These are phyloP conservation scores for Penstemon eatonii DNA, from an alignment of 257 asterid genomes.

Conservation along the genomic window DNA sequence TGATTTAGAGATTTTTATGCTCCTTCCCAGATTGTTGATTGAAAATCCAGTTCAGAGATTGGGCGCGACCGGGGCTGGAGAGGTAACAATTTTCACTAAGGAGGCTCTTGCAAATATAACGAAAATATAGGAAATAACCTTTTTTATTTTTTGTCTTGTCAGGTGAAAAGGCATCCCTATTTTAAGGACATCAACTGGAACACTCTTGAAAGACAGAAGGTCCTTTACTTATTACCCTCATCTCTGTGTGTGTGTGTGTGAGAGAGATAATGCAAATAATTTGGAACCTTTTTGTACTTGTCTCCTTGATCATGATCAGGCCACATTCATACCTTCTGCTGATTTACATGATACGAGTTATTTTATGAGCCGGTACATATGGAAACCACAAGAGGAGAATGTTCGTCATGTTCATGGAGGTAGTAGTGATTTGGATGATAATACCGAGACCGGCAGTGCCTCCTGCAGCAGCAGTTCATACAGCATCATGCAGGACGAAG, in stretches of 20 bases:
- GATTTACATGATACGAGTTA: slow-evolving; percentile 91
- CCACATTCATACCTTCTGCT: slow-evolving; percentile 82
- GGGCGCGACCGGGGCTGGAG: slow-evolving; percentile 88
- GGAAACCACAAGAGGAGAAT: slow-evolving; percentile 87
- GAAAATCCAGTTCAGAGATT: slow-evolving; percentile 90
- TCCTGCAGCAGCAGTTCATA: slow-evolving; percentile 79
- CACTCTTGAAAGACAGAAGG: slow-evolving; percentile 95
- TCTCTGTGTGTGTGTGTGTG: background rate
- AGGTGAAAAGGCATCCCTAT: slow-evolving; percentile 80
- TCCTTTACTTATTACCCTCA: slow-evolving; percentile 21
- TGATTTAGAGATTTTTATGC: slow-evolving; percentile 20
- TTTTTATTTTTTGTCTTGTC: slow-evolving; percentile 28
- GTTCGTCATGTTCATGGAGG: slow-evolving; percentile 36
- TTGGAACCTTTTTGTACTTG: slow-evolving; percentile 15
- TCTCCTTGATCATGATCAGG: slow-evolving; percentile 49
- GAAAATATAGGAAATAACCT: slow-evolving; percentile 12
- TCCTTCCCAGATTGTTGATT: slow-evolving; percentile 62
- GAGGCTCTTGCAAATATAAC: slow-evolving; percentile 17
- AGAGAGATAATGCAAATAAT: slow-evolving; percentile 3
- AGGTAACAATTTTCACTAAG: slow-evolving; percentile 48
- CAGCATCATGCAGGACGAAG: slow-evolving; percentile 77
- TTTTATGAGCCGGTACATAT: slow-evolving; percentile 94
- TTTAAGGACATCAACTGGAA: slow-evolving; percentile 86
- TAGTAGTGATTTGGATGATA: slow-evolving; percentile 74
- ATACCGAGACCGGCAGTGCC: slow-evolving; percentile 65